These are phyloP conservation scores for Syzygium oleosum DNA, from an alignment of 345 rosid species.

Conservation along the genomic window DNA sequence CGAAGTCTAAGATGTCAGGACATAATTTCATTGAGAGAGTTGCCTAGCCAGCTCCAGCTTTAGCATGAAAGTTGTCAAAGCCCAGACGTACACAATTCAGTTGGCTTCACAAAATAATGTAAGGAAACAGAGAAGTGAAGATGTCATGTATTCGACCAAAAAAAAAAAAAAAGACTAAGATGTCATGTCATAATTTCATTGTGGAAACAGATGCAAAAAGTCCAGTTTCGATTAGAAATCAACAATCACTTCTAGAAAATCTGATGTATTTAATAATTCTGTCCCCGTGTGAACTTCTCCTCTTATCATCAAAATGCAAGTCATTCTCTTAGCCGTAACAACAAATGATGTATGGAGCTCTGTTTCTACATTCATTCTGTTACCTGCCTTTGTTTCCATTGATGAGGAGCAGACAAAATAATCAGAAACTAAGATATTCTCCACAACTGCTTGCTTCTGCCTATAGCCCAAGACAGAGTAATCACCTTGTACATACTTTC, in stretches of 20 bases:
- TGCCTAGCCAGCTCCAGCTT: slow-evolving; percentile 90
- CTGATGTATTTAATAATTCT: neutral
- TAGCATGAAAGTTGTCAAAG: slow-evolving; percentile 46
- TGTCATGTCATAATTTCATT: neutral
- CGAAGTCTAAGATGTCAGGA: too few species aligned
- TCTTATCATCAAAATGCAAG: neutral
- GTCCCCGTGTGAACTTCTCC: neutral
- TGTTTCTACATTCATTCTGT: too few species aligned
- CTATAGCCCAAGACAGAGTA: too few species aligned
- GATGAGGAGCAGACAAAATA: too few species aligned
- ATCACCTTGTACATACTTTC: neutral
- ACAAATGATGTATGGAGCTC: too few species aligned
- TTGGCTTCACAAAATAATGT: fast-evolving
- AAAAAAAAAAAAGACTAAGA: too few species aligned
- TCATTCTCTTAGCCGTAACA: too few species aligned
- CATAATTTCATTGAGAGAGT: slow-evolving; percentile 86
- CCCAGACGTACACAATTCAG: neutral
- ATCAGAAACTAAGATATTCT: too few species aligned
- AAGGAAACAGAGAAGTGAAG: neutral
- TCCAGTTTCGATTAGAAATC: neutral
- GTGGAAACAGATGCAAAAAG: neutral
- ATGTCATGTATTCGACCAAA: too few species aligned
- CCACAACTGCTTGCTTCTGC: too few species aligned
- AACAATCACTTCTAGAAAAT: too few species aligned
- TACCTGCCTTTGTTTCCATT: too few species aligned